Percentiles rank a stretch among this genome's conserved stretches.
phyloP scores from a whole-genome alignment of 306 rosid species.

The Cicer chorassanicum region DNA sequence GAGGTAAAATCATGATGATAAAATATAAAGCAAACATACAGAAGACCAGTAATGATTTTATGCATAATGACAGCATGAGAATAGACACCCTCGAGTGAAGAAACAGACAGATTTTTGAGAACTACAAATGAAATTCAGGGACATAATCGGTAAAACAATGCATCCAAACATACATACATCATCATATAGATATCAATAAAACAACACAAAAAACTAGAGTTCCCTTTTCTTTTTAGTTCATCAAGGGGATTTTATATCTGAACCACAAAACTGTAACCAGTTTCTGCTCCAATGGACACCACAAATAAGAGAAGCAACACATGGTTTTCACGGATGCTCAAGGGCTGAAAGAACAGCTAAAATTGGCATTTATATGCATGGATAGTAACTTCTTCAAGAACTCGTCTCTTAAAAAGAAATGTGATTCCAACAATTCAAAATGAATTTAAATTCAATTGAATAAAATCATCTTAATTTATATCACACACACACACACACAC shows the following conservation, averaged over 20 bases:
- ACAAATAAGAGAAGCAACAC: conserved; percentile 20
- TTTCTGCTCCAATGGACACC: conserved; percentile 46
- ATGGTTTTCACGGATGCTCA: conserved; percentile 18
- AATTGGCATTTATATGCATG: not conserved
- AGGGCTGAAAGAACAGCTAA: conserved; percentile 11
- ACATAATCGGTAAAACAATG: not conserved
- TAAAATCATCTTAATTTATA: not conserved
- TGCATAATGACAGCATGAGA: conserved; percentile 11
- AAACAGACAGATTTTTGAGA: not conserved
- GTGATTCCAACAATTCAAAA: conserved; percentile 18
- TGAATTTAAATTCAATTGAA: not conserved
- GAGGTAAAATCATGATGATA: conserved; percentile 48
- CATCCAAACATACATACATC: conserved; percentile 27
- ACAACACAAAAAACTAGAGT: not conserved
- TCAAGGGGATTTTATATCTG: conserved; percentile 46
- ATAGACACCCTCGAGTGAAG: conserved; percentile 8
- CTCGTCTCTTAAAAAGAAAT: conserved; percentile 12
- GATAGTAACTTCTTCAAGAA: not conserved
- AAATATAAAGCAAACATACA: conserved; percentile 39
- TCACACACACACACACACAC: no score
- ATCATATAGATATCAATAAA: not conserved
- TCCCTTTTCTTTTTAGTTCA: not conserved
- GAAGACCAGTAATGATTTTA: conserved; percentile 24
- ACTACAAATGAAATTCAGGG: conserved; percentile 23
- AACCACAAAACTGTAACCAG: conserved; percentile 40